phyloP scores from a whole-genome alignment of 768 basidiomycete genomes.

The Leccinum barrowsii region DNA sequence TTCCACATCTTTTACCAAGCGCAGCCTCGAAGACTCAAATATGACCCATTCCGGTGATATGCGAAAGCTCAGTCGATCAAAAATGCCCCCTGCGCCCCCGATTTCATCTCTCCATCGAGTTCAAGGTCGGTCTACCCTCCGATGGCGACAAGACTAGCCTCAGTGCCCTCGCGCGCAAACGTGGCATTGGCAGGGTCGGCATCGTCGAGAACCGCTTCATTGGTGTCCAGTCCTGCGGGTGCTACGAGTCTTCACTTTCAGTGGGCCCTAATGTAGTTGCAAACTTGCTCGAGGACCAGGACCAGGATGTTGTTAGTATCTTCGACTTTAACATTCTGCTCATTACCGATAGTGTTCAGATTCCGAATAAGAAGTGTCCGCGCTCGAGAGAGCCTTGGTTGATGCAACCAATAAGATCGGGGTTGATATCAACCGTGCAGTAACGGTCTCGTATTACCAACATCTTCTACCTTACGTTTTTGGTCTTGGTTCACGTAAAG shows the following conservation, averaged over 20 bases:
- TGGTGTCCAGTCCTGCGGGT: slow-evolving; percentile 98
- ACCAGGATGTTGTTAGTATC: slow-evolving; percentile 73
- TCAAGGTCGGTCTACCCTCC: slow-evolving; percentile 72
- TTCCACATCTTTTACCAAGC: slow-evolving; percentile 99
- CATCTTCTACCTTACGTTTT: slow-evolving; percentile 85
- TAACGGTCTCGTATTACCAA: slow-evolving; percentile 87
- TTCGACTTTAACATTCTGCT: background rate
- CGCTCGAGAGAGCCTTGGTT: slow-evolving; percentile 84
- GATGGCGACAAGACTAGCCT: slow-evolving; percentile 51
- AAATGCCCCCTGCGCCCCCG: slow-evolving; percentile 75
- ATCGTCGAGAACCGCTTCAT: slow-evolving; percentile 99
- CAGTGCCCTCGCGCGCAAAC: slow-evolving; percentile 89
- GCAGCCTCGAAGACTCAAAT: slow-evolving; percentile 96
- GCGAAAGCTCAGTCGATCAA: slow-evolving; percentile 95
- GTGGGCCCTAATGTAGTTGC: slow-evolving; percentile 74
- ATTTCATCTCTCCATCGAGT: slow-evolving; percentile 78
- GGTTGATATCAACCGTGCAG: slow-evolving; percentile 93
- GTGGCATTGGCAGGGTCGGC: slow-evolving; percentile 95
- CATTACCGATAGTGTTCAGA: slow-evolving; percentile 41
- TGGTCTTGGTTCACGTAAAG: slow-evolving; percentile 93
- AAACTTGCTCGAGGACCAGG: slow-evolving; percentile 79
- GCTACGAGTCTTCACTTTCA: slow-evolving; percentile 72
- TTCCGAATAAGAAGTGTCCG: slow-evolving; percentile 79
- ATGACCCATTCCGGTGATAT: slow-evolving; percentile 94
- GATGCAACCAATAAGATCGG: slow-evolving; percentile 91